Evolutionary conservation across 371 early-diverging fungal genomes (phyloP).

Genomic region (Lichtheimia corymbifera): DNA sequence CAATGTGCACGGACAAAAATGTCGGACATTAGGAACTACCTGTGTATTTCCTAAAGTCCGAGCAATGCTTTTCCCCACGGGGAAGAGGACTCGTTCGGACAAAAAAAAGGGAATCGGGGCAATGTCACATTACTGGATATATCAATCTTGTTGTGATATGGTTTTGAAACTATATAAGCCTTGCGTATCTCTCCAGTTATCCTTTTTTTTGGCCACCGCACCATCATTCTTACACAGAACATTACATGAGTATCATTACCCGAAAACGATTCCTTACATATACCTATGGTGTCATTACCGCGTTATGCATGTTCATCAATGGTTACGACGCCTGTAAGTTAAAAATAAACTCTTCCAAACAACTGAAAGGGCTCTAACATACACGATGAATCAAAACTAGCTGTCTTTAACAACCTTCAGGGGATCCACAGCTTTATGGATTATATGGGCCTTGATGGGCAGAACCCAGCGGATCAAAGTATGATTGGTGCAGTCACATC

Average conservation of each 20-base stretch:
- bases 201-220: background rate
- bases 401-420: conserved; percentile 33
- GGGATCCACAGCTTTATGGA: conserved; percentile 21
- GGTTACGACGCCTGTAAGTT: conserved; percentile 32
- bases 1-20: background rate
- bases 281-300: conserved; percentile 17
- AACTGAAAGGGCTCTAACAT: background rate
- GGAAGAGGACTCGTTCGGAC: background rate
- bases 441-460: conserved; percentile 18
- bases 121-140: too few species aligned
- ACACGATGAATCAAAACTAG: background rate
- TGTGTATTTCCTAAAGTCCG: conserved; percentile 12
- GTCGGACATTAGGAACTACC: conserved; percentile 14
- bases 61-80: conserved; percentile 11
- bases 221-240: background rate
- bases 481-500: conserved; percentile 31
- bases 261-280: conserved; percentile 22
- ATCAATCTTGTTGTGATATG: too few species aligned
- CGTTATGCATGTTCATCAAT: conserved; percentile 32
- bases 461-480: conserved; percentile 17
- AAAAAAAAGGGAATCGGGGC: too few species aligned
- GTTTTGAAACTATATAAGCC: background rate
- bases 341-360: background rate
- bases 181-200: background rate
- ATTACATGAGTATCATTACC: conserved; percentile 10